A percentile compares a stretch with the other conserved stretches of the same genome.
Evolutionary conservation across 352 stramenopile species (phyloP).

Genomic region (Blastocystis hominis): DNA sequence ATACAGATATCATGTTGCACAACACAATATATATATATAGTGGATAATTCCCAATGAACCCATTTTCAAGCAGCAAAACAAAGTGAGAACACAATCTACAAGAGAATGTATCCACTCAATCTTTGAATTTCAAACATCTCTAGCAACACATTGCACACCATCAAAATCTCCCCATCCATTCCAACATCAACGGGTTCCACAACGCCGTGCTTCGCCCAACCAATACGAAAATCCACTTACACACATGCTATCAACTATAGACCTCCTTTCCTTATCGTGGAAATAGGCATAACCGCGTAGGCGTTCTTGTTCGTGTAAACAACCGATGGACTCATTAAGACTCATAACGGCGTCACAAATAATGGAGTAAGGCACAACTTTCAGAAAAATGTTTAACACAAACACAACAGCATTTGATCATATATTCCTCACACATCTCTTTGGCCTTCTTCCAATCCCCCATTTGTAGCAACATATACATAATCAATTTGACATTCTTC

Average conservation of each 20-base stretch:
- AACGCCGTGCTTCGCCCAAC: too few species aligned
- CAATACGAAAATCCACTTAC: neutral
- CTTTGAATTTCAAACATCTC: too few species aligned
- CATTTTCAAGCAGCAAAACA: too few species aligned
- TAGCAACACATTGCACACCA: too few species aligned
- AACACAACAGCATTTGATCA: neutral
- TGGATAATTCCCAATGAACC: too few species aligned
- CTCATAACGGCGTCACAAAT: neutral
- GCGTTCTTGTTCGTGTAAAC: neutral
- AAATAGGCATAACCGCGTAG: neutral
- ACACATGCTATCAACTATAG: neutral
- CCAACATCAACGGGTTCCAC: too few species aligned
- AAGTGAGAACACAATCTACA: too few species aligned
- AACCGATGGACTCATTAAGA: neutral
- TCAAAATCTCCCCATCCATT: too few species aligned
- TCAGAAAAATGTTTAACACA: neutral
- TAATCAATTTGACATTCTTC: conserved; percentile 4
- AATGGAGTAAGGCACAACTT: neutral
- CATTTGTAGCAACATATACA: conserved; percentile 30
- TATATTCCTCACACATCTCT: neutral
- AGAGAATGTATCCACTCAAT: too few species aligned
- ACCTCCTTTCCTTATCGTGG: neutral
- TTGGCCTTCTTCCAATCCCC: conserved; percentile 2
- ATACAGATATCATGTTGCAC: too few species aligned
- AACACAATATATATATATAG: too few species aligned